phyloP scores from a whole-genome alignment of 352 stramenopile genomes.

The Plasmopara viticola region DNA sequence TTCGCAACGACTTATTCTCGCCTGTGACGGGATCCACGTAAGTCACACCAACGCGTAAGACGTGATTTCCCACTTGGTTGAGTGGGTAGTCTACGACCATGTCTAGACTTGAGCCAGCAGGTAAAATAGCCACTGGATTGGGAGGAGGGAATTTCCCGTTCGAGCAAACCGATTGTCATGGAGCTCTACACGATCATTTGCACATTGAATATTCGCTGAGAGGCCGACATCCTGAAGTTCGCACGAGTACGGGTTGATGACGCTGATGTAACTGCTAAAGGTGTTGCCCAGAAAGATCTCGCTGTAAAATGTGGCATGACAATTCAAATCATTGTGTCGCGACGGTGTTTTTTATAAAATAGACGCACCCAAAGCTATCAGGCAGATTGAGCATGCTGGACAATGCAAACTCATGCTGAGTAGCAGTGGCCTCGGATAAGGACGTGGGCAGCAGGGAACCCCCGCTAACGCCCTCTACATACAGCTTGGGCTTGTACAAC shows the following conservation, averaged over 20 bases:
- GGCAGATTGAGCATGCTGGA: slow-evolving; percentile 87
- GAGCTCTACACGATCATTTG: slow-evolving; percentile 72
- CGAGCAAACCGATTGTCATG: slow-evolving; percentile 68
- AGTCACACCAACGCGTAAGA: slow-evolving; percentile 71
- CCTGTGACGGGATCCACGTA: slow-evolving; percentile 70
- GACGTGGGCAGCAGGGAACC: slow-evolving; percentile 62
- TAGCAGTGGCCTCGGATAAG: slow-evolving; percentile 33
- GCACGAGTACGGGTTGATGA: slow-evolving; percentile 86
- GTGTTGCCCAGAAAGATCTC: slow-evolving; percentile 91
- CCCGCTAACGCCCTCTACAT: slow-evolving; percentile 42
- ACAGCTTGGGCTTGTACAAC: slow-evolving; percentile 86
- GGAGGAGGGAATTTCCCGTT: slow-evolving; percentile 52
- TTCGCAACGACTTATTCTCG: slow-evolving; percentile 82
- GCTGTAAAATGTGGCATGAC: slow-evolving; percentile 26
- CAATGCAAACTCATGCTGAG: slow-evolving; percentile 79
- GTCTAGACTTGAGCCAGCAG: slow-evolving; percentile 72
- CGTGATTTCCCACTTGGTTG: slow-evolving; percentile 84
- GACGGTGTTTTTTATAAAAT: background rate
- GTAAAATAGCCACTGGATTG: slow-evolving; percentile 72
- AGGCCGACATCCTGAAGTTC: slow-evolving; percentile 71
- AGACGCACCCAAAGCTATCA: slow-evolving; percentile 82
- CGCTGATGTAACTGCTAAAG: slow-evolving; percentile 90
- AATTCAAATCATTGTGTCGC: slow-evolving; percentile 1
- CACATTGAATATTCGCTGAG: slow-evolving; percentile 83
- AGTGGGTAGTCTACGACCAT: slow-evolving; percentile 90